A percentile compares a stretch with the other conserved stretches of the same genome.
Evolutionary conservation across 768 basidiomycete species (phyloP).

Genomic region (Leccinum rimulosum): DNA sequence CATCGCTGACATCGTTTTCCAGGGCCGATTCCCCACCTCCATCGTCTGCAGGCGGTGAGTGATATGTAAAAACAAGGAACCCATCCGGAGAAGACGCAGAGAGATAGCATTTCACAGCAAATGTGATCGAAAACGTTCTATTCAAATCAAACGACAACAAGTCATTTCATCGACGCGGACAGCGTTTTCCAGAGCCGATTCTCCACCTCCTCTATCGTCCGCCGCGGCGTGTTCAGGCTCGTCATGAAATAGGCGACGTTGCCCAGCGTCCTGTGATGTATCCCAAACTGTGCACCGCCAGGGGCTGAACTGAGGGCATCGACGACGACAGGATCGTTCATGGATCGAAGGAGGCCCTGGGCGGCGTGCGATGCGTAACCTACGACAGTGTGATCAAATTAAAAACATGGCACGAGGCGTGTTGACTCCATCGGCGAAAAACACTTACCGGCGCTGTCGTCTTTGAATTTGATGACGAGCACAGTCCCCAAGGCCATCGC

Average conservation of each 20-base stretch:
- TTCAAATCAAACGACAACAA: neutral
- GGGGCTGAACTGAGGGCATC: slow-evolving; percentile 40
- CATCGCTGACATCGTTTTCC: too few species aligned
- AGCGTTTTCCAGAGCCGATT: slow-evolving; percentile 53
- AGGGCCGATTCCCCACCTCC: too few species aligned
- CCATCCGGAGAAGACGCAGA: too few species aligned
- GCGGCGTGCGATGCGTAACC: slow-evolving; percentile 67
- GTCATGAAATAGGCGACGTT: slow-evolving; percentile 93
- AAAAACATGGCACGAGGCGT: neutral
- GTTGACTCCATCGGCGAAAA: neutral
- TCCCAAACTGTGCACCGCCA: slow-evolving; percentile 56
- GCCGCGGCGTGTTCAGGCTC: slow-evolving; percentile 68
- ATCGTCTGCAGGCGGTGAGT: too few species aligned
- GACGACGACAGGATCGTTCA: slow-evolving; percentile 38
- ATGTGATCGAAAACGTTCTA: neutral
- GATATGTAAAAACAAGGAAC: too few species aligned
- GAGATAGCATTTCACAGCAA: neutral
- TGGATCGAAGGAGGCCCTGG: slow-evolving; percentile 50
- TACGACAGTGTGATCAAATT: slow-evolving; percentile 16
- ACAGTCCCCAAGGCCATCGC: slow-evolving; percentile 89
- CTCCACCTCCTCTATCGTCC: slow-evolving; percentile 58
- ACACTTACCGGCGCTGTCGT: slow-evolving; percentile 49
- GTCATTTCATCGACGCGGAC: neutral
- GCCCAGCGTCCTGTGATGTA: slow-evolving; percentile 88
- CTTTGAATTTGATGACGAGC: slow-evolving; percentile 71